Base-by-base conservation (phyloP, 306 rosid genomes). In the Clitoria ternatea region DNA sequence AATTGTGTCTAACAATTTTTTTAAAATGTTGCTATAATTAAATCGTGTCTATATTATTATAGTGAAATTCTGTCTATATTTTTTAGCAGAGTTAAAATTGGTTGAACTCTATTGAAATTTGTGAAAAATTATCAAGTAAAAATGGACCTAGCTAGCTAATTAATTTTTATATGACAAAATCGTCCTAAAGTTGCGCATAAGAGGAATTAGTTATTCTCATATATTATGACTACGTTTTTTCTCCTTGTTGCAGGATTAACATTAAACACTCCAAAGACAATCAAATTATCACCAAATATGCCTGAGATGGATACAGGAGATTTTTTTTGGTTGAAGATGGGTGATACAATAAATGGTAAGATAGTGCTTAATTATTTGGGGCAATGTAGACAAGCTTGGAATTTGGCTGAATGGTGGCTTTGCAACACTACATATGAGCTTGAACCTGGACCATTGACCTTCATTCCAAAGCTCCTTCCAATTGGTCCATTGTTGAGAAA, bases 381-480 rank as follows among this genome's bases (percentile, higher is more conserved):
- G 3, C 59, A 40, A 1, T 67, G 61, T 14, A 26, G 11, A 12
- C 7, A 26, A 37, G 15, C 33, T 8, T 7, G 4, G 19, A 12
- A 44, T 24, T 20, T 67, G 15, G 3, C 80, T 35, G 68, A 81
- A 1, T 73, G 77, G 79, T 76, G 81, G 66, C 59, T 77, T 61
- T 81, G 82, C 54, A 81, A 81, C 40, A 72, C 85, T 0, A 2
- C 66, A 18, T 3, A 52, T 61, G 82, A 81, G 68, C 74, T 81
- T 33, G 80, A 81, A 68, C 66, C 26, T 1, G 44, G 14, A 7
- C 7, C 73, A 40, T 20, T 73, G 7, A 54, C 82, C 2, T 44
- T 47, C 23, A 8, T 6, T 56, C 80, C 82, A 1, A 82, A 69
- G 35, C 20, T 82, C 14, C 61, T 65, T 6, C 76, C 83, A 22